Conservation (phyloP, 1,284 basidiomycete genomes). For the Boletus sp. region DNA sequence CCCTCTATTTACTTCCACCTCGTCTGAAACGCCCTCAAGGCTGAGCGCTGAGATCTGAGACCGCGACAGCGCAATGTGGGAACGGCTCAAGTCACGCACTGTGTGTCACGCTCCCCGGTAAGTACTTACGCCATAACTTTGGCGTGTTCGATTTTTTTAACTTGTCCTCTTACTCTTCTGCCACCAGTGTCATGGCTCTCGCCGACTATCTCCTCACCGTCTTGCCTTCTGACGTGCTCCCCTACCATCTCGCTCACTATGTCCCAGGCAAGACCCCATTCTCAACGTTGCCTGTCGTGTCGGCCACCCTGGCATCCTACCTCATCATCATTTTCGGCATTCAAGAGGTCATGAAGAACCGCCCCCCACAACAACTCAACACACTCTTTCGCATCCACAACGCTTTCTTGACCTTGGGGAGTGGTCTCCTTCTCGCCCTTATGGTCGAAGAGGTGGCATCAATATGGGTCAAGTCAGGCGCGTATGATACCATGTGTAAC, state of each 20-base stretch:
- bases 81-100: slow-evolving; percentile 1
- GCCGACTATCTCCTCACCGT: slow-evolving; percentile 64
- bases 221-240: slow-evolving; percentile 53
- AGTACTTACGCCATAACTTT: slow-evolving; percentile 4
- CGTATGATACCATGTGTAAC: slow-evolving; percentile 80
- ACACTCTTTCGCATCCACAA: slow-evolving; percentile 92
- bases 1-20: too few species aligned
- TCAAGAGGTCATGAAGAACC: slow-evolving; percentile 80
- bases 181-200: slow-evolving; percentile 56
- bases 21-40: too few species aligned
- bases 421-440: slow-evolving; percentile 74
- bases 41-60: too few species aligned
- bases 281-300: slow-evolving; percentile 74
- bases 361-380: slow-evolving; percentile 75
- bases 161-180: slow-evolving; percentile 2
- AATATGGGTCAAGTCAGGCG: slow-evolving; percentile 64
- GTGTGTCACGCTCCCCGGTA: slow-evolving; percentile 21
- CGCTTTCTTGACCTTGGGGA: slow-evolving; percentile 80
- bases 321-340: slow-evolving; percentile 87
- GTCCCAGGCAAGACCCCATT: slow-evolving; percentile 73
- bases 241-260: slow-evolving; percentile 63
- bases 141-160: slow-evolving; percentile 13
- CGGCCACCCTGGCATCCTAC: slow-evolving; percentile 72
- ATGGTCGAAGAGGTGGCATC: slow-evolving; percentile 91
- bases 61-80: too few species aligned